These are phyloP conservation scores for Scalesia atractyloides DNA, from an alignment of 129 eudicot species.

Conservation along the genomic window DNA sequence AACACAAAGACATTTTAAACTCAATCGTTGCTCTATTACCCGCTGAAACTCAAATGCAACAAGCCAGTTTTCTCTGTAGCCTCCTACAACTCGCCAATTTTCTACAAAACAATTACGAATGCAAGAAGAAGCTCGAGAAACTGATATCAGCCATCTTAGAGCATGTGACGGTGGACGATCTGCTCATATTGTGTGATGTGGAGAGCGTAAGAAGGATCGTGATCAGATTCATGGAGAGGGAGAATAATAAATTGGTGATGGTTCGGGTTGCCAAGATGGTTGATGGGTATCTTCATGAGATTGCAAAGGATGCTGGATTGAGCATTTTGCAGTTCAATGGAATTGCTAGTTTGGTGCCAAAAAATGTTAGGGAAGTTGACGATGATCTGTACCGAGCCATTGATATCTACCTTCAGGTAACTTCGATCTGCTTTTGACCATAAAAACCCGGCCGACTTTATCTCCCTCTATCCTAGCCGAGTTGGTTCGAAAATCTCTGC, in stretches of 20 bases:
- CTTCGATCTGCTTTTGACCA: too few relatives aligned
- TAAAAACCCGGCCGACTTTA: too few relatives aligned
- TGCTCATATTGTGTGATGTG: slow-evolving; percentile 69
- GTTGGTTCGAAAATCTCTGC: too few relatives aligned
- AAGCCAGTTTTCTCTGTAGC: slow-evolving; percentile 71
- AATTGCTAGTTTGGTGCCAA: slow-evolving; percentile 79
- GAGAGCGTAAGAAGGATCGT: slow-evolving; percentile 90
- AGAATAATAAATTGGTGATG: slow-evolving; percentile 79
- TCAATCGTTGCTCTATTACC: slow-evolving; percentile 66
- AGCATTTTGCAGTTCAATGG: slow-evolving; percentile 85
- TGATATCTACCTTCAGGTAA: slow-evolving; percentile 84
- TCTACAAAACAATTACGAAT: slow-evolving; percentile 47
- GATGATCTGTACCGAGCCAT: slow-evolving; percentile 97
- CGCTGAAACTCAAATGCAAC: slow-evolving; percentile 50
- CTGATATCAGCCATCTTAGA: slow-evolving; percentile 64
- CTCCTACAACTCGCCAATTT: slow-evolving; percentile 68
- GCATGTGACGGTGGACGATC: slow-evolving; percentile 82
- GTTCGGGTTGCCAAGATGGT: slow-evolving; percentile 82
- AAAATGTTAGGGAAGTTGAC: slow-evolving; percentile 68
- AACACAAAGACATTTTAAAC: slow-evolving; percentile 58
- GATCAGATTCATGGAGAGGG: slow-evolving; percentile 79
- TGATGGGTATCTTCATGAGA: slow-evolving; percentile 83
- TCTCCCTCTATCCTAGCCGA: too few relatives aligned
- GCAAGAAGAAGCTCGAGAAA: slow-evolving; percentile 69
- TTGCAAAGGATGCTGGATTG: slow-evolving; percentile 61